phyloP scores from a whole-genome alignment of 768 basidiomycete species.

The Coprinellus aureogranulatus region DNA sequence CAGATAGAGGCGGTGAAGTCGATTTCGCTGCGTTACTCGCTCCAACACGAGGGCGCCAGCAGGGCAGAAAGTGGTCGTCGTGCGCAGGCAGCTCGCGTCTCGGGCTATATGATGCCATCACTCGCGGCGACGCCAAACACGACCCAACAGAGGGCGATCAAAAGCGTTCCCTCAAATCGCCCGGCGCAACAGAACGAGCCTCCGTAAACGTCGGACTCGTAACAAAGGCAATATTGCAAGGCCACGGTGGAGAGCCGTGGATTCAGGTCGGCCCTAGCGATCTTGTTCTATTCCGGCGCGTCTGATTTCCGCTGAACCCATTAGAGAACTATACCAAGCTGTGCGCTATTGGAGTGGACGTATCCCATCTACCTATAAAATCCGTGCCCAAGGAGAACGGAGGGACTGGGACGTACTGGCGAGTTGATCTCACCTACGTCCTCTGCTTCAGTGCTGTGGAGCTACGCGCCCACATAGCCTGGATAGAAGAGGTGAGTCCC shows the following conservation, averaged over 20 bases:
- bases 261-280: constrained; percentile 8
- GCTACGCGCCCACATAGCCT: constrained; percentile 16
- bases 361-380: constrained; percentile 10
- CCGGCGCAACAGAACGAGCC: too few relatives aligned
- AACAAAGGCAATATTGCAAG: constrained; percentile 12
- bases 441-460: constrained; percentile 19
- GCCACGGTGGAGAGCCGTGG: constrained; percentile 14
- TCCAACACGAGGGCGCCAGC: too few relatives aligned
- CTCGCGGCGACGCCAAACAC: too few relatives aligned
- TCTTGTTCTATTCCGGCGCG: neutral
- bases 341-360: constrained; percentile 20
- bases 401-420: constrained; percentile 9
- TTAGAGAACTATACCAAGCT: constrained; percentile 11
- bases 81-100: too few relatives aligned
- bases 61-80: too few relatives aligned
- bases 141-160: too few relatives aligned
- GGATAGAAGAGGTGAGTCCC: constrained; percentile 14
- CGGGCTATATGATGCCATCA: too few relatives aligned
- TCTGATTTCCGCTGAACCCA: constrained; percentile 5
- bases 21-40: too few relatives aligned
- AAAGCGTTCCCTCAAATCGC: too few relatives aligned
- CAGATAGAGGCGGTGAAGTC: too few relatives aligned
- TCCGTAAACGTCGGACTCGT: constrained; percentile 17
- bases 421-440: constrained; percentile 15
- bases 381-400: constrained; percentile 1